phyloP scores from a whole-genome alignment of 2,329 filamentous ascomycete species.

The Pyrenochaeta sp. region DNA sequence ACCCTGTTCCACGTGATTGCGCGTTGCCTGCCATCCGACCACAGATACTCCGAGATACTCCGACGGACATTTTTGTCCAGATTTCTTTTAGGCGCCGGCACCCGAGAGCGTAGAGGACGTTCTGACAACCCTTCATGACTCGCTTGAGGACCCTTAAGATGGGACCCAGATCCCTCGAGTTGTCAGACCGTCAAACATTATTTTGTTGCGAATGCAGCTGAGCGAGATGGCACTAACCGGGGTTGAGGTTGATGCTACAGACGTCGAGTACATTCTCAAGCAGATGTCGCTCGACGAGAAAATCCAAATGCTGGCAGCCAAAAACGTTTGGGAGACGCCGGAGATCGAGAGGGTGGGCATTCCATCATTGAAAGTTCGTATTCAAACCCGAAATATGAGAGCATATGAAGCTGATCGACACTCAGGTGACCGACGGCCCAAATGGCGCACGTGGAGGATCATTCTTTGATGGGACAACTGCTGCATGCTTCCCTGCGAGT shows the following conservation, averaged over 20 bases:
- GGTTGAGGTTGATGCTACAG: background rate
- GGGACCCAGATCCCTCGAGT: no score
- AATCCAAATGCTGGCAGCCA: constrained; percentile 11
- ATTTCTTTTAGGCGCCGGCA: no score
- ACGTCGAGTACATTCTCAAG: background rate
- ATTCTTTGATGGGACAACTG: constrained; percentile 69
- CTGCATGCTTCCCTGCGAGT: constrained; percentile 76
- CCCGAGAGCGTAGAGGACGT: background rate
- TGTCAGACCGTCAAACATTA: no score
- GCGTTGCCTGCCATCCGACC: background rate
- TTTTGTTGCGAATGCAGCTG: background rate
- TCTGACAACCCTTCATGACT: background rate
- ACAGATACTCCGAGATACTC: constrained; percentile 18
- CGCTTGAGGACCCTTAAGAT: no score
- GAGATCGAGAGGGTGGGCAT: constrained; percentile 12
- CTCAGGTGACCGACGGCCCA: constrained; percentile 66
- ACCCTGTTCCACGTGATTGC: constrained; percentile 9
- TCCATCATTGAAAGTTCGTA: constrained; percentile 20
- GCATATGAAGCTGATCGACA: no score
- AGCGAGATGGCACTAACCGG: background rate
- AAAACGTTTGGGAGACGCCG: constrained; percentile 20
- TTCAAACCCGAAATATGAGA: no score
- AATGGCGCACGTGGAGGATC: constrained; percentile 68
- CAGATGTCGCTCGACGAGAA: constrained; percentile 19
- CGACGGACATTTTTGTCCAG: no score